phyloP scores from a whole-genome alignment of 352 stramenopile species.

The Phytophthora melonis region DNA sequence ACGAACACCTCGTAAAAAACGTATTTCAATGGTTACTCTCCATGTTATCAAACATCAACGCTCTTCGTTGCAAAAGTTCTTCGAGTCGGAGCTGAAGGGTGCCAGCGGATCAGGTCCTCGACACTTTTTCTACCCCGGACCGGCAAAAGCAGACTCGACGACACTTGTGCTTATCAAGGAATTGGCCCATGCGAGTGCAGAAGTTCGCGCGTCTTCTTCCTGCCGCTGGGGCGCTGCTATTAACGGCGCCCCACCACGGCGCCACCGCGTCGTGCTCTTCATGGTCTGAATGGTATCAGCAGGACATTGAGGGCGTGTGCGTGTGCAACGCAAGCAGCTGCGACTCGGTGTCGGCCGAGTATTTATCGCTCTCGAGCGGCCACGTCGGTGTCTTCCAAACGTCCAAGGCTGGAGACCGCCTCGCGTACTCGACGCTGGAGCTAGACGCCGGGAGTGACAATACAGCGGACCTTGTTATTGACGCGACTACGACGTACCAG shows the following conservation, averaged over 20 bases:
- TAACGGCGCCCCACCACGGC: not conserved
- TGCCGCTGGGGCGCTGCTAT: slow-evolving; percentile 4
- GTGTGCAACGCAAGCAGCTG: slow-evolving; percentile 55
- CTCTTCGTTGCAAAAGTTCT: too few species aligned
- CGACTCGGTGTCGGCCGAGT: slow-evolving; percentile 44
- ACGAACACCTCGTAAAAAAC: not conserved
- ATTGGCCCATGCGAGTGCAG: slow-evolving; percentile 13
- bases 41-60: too few species aligned
- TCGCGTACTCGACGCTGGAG: slow-evolving; percentile 43
- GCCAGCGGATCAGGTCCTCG: too few species aligned
- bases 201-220: not conserved
- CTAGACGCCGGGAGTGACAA: slow-evolving; percentile 19
- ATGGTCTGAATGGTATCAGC: slow-evolving; percentile 54
- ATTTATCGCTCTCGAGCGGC: slow-evolving; percentile 33
- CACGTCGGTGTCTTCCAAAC: slow-evolving; percentile 59
- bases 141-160: too few species aligned
- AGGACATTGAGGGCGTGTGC: slow-evolving; percentile 55
- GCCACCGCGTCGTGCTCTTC: slow-evolving; percentile 25
- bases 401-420: slow-evolving; percentile 55
- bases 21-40: too few species aligned
- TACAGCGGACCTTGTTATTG: slow-evolving; percentile 36
- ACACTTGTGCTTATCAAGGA: too few species aligned
- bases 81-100: too few species aligned
- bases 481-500: slow-evolving; percentile 51
- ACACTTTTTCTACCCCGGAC: not conserved